Conservation (phyloP, 176 grass and related monocot genomes). For the Triticum turgidum region DNA sequence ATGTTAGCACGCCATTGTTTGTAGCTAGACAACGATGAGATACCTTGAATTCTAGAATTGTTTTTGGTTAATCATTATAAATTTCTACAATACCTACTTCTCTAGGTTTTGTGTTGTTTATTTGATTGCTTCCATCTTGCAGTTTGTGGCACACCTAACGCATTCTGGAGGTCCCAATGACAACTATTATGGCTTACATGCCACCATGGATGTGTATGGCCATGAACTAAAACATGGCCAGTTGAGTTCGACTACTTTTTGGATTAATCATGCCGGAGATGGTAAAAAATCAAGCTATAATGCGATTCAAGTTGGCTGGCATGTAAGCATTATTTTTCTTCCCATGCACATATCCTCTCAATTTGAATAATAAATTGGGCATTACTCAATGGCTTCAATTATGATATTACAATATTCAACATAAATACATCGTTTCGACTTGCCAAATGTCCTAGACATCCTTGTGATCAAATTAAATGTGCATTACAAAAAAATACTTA, state of each 20-base stretch:
- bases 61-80: too few relatives aligned
- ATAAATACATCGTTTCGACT: neutral
- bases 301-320: constrained; percentile 17
- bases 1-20: too few relatives aligned
- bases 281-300: neutral
- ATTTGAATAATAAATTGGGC: neutral
- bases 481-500: too few relatives aligned
- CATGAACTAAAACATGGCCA: constrained; percentile 15
- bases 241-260: neutral
- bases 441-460: too few relatives aligned
- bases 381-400: neutral
- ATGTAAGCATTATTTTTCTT: neutral
- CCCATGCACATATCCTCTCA: neutral
- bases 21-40: too few relatives aligned
- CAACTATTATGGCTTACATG: neutral
- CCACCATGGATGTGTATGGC: neutral
- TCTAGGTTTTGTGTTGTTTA: too few relatives aligned
- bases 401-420: neutral
- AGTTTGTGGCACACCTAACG: neutral
- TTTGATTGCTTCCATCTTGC: neutral
- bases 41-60: too few relatives aligned
- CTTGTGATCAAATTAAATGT: too few relatives aligned
- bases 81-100: too few relatives aligned
- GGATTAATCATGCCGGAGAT: neutral
- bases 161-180: neutral